Evolutionary conservation across 495 filamentous ascomycete species (phyloP), one percentile per base, ranked within the genome.

Genomic region (Neurospora tetraspora): DNA sequence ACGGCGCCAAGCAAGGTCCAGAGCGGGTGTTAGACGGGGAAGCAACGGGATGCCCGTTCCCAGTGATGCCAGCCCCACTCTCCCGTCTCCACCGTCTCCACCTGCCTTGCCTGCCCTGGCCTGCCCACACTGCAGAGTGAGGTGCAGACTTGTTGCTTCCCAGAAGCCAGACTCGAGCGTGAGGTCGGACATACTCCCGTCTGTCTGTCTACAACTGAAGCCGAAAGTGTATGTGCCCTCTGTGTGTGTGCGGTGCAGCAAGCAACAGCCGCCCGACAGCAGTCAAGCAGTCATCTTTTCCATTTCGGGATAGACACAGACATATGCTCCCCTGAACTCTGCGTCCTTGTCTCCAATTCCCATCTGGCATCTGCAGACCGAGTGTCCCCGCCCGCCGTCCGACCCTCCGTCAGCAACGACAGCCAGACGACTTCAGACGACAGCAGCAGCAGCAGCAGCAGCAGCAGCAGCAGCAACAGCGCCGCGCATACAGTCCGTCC

Each of bases 391-490:
- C 23, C 53, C 53, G 27, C 53, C 53, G 53, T 65, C 27, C 53
- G 27, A 34, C 53, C n/a, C n/a, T n/a, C n/a, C 53, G 27, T 65
- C 27, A 59, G 23, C 53, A 61, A 31, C 53, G 31, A 65, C 53
- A 65, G 47, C 53, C 53, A 18, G 53, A 65, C 73, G 69, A 75
- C 80, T 34, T 77, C 78, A 18, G 78, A 77, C 14, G 78, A 78
- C 68, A 74, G 73, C 68, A 34, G 31, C 31, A 78, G 79, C 47
- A 80, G 74, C 73, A 74, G 71, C 42, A 47, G 37, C 23, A 69
- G 12, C 42, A 36, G 42, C 39, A 80, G 74, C 73, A 74, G 71
- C 42, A 47, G 37, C 23, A 69, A 20, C 42, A 36, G 42, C 39
- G 42, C 42, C 34, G 38, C 42, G 34, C 53, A 59, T 71, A 43